Evolutionary conservation across 176 grass and related monocot species (phyloP), one percentile per base, ranked within the genome.

Genomic region (Phyllostachys edulis): DNA sequence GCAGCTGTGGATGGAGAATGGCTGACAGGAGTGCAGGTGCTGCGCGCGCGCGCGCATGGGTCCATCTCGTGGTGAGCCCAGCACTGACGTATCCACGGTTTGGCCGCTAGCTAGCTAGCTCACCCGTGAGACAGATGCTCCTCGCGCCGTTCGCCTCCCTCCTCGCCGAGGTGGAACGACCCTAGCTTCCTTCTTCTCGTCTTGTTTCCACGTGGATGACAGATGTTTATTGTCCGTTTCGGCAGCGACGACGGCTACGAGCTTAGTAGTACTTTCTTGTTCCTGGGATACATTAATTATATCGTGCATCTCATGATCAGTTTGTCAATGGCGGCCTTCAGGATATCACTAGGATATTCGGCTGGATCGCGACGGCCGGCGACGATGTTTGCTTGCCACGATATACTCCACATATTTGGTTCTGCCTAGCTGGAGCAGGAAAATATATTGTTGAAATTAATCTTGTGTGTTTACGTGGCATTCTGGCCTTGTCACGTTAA

Each of bases 61-160:
- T 82, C 85, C 50, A 29, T 41, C 68, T 81, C 76, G 82, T 36
- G 46, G 66, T 92, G 90, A 89, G 59, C 60, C 47, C 23, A 89
- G 78, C 90, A 75, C 9, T 92, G 90, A 92, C 86, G 90, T 66
- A 72, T 18, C 21, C 12, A 21, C 7, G 2, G 41, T 74, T 86
- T 89, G 72, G 40, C 82, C 40, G 26, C 8, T 64, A 79, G 73
- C 73, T 17, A 7, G 65, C 9, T 69, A 16, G 9, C 20, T 18
- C 40, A 66, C 27, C 37, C 6, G 37, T 14, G 63, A 18, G 47
- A 1, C 29, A 1, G 29, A 29, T 29, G 29, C 29, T 29, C 29
- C 29, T 29, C 1, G 29, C 29, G 1, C 29, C 29, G 29, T 29
- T 29, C 29, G 29, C 0, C 29, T 29, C 1, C 29, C 29, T 29